phyloP scores from a whole-genome alignment of 768 basidiomycete species.

The Tylopilus vinaceipallidus region DNA sequence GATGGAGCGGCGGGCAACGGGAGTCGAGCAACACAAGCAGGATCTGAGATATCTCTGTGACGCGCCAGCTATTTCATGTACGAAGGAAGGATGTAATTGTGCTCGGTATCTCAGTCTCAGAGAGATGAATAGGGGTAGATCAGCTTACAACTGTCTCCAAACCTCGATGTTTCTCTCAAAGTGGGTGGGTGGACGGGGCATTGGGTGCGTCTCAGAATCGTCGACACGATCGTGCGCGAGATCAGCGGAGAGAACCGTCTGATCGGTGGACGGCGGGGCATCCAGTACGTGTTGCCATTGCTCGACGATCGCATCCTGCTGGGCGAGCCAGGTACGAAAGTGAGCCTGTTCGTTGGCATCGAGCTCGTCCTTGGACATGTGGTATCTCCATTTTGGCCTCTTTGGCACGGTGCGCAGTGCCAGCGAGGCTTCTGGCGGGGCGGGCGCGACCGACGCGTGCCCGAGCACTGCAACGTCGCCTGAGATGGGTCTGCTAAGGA shows the following conservation, averaged over 20 bases:
- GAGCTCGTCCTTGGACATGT: constrained; percentile 85
- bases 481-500: constrained; percentile 58
- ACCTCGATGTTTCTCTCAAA: constrained; percentile 93
- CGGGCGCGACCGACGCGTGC: constrained; percentile 7
- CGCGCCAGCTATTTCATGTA: constrained; percentile 72
- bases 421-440: background rate
- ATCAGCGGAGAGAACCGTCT: constrained; percentile 3
- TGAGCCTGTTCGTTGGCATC: constrained; percentile 86
- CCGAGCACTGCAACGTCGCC: constrained; percentile 37
- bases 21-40: constrained; percentile 86
- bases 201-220: constrained; percentile 21
- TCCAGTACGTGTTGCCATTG: constrained; percentile 44
- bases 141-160: constrained; percentile 85
- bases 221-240: background rate
- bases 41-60: constrained; percentile 87
- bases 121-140: background rate
- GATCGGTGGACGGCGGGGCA: constrained; percentile 1
- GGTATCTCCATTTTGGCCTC: constrained; percentile 84
- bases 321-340: constrained; percentile 74
- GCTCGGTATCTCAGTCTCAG: background rate
- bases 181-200: constrained; percentile 70
- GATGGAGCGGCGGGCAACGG: constrained; percentile 85
- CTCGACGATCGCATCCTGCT: constrained; percentile 57
- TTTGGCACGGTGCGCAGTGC: constrained; percentile 40
- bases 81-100: background rate